phyloP scores from a whole-genome alignment of 805 yeast genomes.

The Tetrapisispora fleetii region DNA sequence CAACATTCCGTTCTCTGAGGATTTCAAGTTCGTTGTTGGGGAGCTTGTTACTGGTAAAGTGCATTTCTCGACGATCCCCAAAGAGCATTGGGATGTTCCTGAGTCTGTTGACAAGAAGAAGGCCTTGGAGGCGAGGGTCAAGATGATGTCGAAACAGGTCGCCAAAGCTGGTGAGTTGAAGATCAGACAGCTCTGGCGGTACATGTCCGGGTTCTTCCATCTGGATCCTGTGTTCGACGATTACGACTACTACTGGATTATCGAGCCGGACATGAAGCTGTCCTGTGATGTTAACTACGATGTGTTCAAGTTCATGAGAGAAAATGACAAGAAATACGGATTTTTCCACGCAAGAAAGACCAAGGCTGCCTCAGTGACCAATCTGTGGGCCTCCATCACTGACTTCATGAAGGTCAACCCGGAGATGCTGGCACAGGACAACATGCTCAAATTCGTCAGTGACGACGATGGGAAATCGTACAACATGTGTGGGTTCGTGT shows the following conservation, averaged over 20 bases:
- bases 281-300: slow-evolving; percentile 72
- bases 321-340: slow-evolving; percentile 64
- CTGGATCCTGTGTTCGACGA: slow-evolving; percentile 51
- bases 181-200: slow-evolving; percentile 78
- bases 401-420: slow-evolving; percentile 48
- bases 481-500: slow-evolving; percentile 75
- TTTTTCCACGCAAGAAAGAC: slow-evolving; percentile 64
- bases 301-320: slow-evolving; percentile 62
- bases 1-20: slow-evolving; percentile 50
- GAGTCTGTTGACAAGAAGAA: slow-evolving; percentile 37
- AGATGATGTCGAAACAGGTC: slow-evolving; percentile 34
- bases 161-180: slow-evolving; percentile 53
- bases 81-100: slow-evolving; percentile 51
- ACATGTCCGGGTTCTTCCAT: slow-evolving; percentile 55
- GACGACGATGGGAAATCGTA: slow-evolving; percentile 32
- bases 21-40: slow-evolving; percentile 40
- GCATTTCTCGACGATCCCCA: slow-evolving; percentile 36
- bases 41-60: slow-evolving; percentile 34
- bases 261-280: slow-evolving; percentile 45
- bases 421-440: slow-evolving; percentile 46
- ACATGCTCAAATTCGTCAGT: slow-evolving; percentile 39
- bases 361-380: slow-evolving; percentile 48
- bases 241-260: slow-evolving; percentile 67
- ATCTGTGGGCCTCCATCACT: slow-evolving; percentile 62
- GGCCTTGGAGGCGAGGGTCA: slow-evolving; percentile 34